These are phyloP conservation scores for Coemansia reversa DNA, from an alignment of 192 early-diverging fungal genomes.

Conservation along the genomic window DNA sequence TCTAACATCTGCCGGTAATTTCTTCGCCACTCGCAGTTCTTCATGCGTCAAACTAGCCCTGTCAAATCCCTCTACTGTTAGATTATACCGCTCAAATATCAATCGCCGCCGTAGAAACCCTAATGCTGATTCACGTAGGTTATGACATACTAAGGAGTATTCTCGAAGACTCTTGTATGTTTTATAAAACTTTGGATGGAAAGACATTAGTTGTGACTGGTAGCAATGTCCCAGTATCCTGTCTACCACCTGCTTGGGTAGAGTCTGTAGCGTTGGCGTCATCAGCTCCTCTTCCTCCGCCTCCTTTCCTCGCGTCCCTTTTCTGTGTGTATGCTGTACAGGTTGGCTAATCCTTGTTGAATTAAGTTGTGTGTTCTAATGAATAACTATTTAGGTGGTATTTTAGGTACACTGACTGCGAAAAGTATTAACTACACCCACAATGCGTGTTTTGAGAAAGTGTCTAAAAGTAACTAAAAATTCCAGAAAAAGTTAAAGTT, in stretches of 20 bases:
- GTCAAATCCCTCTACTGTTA: constrained; percentile 18
- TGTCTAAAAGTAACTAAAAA: not conserved
- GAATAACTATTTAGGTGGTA: no score
- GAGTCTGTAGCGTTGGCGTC: constrained; percentile 28
- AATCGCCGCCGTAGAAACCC: constrained; percentile 17
- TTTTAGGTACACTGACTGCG: not conserved
- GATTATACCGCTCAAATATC: constrained; percentile 41
- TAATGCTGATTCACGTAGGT: constrained; percentile 17
- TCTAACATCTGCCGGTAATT: constrained; percentile 11
- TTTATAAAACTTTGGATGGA: constrained; percentile 28
- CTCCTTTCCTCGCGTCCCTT: not conserved
- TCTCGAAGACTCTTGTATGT: constrained; percentile 11
- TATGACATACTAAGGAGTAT: constrained; percentile 18
- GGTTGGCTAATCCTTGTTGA: not conserved
- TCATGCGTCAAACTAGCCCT: constrained; percentile 17
- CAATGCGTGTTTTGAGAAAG: not conserved
- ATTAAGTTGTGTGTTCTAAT: no score
- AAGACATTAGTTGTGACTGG: constrained; percentile 5
- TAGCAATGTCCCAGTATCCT: constrained; percentile 26
- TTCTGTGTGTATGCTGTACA: not conserved
- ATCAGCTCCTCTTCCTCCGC: constrained; percentile 2
- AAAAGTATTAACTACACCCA: not conserved
- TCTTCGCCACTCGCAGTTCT: constrained; percentile 19
- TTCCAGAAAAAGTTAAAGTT: no score
- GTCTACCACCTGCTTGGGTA: constrained; percentile 36